Evolutionary conservation across 1,139 yeast genomes (phyloP), one percentile per base, ranked within the genome.

Genomic region (Suhomyces guaymorum): DNA sequence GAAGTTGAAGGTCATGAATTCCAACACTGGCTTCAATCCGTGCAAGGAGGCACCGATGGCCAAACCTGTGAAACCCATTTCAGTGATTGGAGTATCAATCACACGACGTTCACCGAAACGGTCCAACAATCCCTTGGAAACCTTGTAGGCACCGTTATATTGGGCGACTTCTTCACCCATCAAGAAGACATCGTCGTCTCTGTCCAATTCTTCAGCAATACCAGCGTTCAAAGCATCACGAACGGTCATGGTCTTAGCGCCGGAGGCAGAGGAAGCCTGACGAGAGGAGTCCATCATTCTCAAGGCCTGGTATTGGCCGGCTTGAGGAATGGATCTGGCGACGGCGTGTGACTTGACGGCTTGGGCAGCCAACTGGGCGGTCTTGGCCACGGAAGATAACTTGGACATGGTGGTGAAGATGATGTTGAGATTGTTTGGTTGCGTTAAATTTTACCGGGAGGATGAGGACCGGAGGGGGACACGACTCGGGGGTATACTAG

Each of bases 151-250:
- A 72, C 99, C 99, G 59, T 92, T 90, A 71, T 94, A 92, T 66
- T 90, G 97, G 34, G 96, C 98, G 48, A 92, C 98, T 69, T 92
- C 99, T 73, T 92, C 99, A 63, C 99, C 99, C 80, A 92, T 85
- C 55, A 92, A 68, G 74, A 88, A 92, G 30, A 92, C 97, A 52
- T 79, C 84, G 49, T 88, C 95, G 61, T 94, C 97, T 51, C 90
- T 79, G 72, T 92, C 97, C 75, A 92, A 78, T 70, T 94, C 99
- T 70, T 92, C 99, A 41, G 96, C 96, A 66, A 92, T 75, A 27
- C 96, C 98, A 44, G 85, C 73, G 73, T 92, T 94, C 55, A 92
- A 73, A 28, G 98, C 98, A 53, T 92, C 99, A 76, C 99, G 86
- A 41, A 94, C 97, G 9, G 97, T 88, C 76, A 92, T 77, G 45